Base-by-base conservation (phyloP, 768 basidiomycete species). In the Rhodotorula diobovata region DNA sequence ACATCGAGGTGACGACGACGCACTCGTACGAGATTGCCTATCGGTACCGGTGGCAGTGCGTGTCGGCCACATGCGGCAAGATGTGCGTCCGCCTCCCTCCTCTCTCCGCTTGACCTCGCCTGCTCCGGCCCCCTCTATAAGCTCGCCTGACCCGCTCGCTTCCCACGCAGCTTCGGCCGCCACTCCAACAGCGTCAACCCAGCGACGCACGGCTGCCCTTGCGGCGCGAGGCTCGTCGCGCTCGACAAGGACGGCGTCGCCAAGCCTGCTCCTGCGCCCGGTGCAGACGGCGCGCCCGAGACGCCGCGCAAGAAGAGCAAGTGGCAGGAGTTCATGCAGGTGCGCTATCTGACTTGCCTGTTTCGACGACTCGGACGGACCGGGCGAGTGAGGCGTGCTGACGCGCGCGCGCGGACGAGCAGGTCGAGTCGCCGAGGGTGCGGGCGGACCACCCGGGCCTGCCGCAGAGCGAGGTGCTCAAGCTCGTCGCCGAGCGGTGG, bases 21-120 rank as follows among this genome's bases (percentile, higher is more conserved):
- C 83, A 83, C 64, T 67, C 74, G 10, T 83, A 83, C 74, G 76
- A 79, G 70, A 83, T 83, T 55, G 76, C 77, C 37, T 82, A 81
- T 76, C 81, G 81, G 66, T 74, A 41, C 55, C 55, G 70, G 4
- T 74, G 73, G 73, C 35, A 46, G 25, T 74, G 73, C 46, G 7
- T 20, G 15, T 78, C 73, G 30, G 65, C 62, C 12, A 7, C 39
- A 0, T 82, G 82, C 63, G 79, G 74, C 10, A 78, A 80, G 39
- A 78, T 81, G 79, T 82, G 63, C 74, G 80, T 71, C 50, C 28
- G 12, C 20, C 41, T 43, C 41, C 8, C 57, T 12, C 23, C 21
- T 14, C 32, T 41, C 25, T 46, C 45, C 28, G n/a, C n/a, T n/a
- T n/a, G n/a, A n/a, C n/a, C 34, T 18, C 37, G 25, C 28, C 35